Base-by-base conservation (phyloP, 345 rosid species). In the Noccaea bulbosa region DNA sequence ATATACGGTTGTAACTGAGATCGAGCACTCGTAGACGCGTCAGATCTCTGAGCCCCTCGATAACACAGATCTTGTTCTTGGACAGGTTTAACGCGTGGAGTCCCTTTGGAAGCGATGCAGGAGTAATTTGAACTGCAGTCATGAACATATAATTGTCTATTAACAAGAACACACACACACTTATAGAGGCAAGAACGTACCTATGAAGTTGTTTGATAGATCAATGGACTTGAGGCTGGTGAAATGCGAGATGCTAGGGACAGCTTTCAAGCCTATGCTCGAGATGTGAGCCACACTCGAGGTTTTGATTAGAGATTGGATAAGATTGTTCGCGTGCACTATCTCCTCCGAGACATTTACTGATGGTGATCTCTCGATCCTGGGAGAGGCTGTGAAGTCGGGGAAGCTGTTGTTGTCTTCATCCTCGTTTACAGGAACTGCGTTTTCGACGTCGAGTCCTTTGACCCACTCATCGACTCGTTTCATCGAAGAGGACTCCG, bases 1-100 rank as follows among this genome's bases (percentile, higher is more conserved):
- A 71, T 43, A 94, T 86, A 15, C 95, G 96, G 62, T 94, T 94
- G 84, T 94, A 89, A 82, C 96, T 89, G 24, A 94, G 93, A 80
- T 94, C 88, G 1, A 94, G 87, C 11, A 81, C 78, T 62, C 95
- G 85, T 82, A 94, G 40, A 20, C 93, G 84, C 20, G 92, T 83
- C 37, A 89, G 67, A 60, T 94, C 96, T 83, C 96, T 80, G 1
- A 91, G 92, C 40, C 97, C 99, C 71, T 94, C 99, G 27, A 91
- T 86, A 9, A 77, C 69, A 69, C 51, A 80, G 78, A 91, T 89
- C 85, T 83, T 91, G 84, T 94, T 94, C 78, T 84, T 91, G 7
- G 99, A 86, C 15, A 94, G 77, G 82, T 94, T 77, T 65, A 91
- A 81, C 5, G 80, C 74, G 49, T 91, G 97, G 2, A 94, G 90